Conservation (phyloP, 306 rosid genomes). For the Quillaja saponaria region DNA sequence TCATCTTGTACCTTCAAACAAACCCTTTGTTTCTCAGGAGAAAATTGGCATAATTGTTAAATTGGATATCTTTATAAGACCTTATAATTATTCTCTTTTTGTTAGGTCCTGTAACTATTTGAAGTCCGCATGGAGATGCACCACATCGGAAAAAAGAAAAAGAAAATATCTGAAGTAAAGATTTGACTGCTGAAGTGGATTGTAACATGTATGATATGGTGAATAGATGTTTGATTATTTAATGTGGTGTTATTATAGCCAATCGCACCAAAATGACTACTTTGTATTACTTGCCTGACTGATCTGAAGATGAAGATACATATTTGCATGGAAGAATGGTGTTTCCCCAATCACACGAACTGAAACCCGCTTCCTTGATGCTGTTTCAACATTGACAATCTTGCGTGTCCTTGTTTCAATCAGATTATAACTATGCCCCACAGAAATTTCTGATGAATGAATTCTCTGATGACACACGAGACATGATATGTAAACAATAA, state of each 20-base stretch:
- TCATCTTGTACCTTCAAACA: slow-evolving; percentile 62
- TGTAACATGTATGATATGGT: background rate
- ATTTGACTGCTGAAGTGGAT: slow-evolving; percentile 5
- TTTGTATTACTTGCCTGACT: slow-evolving; percentile 50
- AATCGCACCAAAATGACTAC: background rate
- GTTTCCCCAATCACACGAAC: slow-evolving; percentile 53
- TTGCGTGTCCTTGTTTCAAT: slow-evolving; percentile 57
- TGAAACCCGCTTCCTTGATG: slow-evolving; percentile 64
- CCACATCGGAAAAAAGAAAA: background rate
- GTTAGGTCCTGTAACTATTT: slow-evolving; percentile 5
- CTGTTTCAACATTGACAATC: slow-evolving; percentile 74
- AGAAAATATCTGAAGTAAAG: background rate
- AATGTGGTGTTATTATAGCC: background rate
- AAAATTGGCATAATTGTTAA: background rate
- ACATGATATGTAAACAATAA: slow-evolving; percentile 19
- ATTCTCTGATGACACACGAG: slow-evolving; percentile 56
- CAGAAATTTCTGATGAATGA: slow-evolving; percentile 54
- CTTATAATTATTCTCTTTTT: background rate
- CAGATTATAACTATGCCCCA: slow-evolving; percentile 67
- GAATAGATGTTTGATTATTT: background rate
- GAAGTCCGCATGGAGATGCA: background rate
- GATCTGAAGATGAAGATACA: slow-evolving; percentile 69
- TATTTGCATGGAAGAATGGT: slow-evolving; percentile 77
- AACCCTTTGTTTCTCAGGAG: slow-evolving; percentile 5
- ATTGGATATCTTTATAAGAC: background rate